A percentile compares a stretch with the other conserved stretches of the same genome.
Evolutionary conservation across 208 protist genomes (phyloP).

Genomic region (Trypanosoma conorhini): DNA sequence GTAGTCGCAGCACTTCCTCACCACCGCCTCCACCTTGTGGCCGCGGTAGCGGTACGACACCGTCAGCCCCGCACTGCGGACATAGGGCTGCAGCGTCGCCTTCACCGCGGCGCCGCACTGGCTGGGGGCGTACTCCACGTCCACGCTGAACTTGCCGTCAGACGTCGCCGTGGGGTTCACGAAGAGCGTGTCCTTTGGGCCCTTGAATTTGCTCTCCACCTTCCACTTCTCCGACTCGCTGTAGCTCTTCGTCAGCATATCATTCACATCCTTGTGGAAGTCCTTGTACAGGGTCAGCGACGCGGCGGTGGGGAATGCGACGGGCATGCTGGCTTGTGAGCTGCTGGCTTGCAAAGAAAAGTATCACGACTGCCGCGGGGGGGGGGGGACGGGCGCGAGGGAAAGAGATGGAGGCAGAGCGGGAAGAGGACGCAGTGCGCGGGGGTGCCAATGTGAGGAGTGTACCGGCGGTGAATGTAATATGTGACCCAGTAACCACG

Average conservation of each 20-base stretch:
- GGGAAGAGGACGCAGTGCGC: background rate
- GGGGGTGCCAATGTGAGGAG: background rate
- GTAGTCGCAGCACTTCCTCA: conserved; percentile 26
- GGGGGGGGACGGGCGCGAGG: background rate
- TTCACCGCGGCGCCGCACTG: conserved; percentile 49
- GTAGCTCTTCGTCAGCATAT: conserved; percentile 76
- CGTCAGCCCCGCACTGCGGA: conserved; percentile 36
- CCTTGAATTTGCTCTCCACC: conserved; percentile 82
- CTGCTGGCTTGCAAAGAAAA: conserved; percentile 20
- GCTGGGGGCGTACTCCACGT: conserved; percentile 57
- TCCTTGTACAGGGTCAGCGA: conserved; percentile 60
- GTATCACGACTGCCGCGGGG: background rate
- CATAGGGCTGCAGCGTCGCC: conserved; percentile 47
- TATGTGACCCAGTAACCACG: background rate
- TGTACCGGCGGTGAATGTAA: background rate
- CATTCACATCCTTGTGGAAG: conserved; percentile 78
- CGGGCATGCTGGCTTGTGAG: background rate
- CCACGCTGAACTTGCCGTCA: conserved; percentile 40
- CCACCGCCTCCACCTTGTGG: conserved; percentile 58
- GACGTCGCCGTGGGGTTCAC: conserved; percentile 57
- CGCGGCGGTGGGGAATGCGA: conserved; percentile 19
- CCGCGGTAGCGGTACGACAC: conserved; percentile 41
- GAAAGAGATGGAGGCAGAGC: conserved; percentile 9
- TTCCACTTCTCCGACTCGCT: conserved; percentile 50
- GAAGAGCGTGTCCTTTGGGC: conserved; percentile 50